phyloP scores from a whole-genome alignment of 2,329 filamentous ascomycete genomes.

The Cladophialophora psammophila region DNA sequence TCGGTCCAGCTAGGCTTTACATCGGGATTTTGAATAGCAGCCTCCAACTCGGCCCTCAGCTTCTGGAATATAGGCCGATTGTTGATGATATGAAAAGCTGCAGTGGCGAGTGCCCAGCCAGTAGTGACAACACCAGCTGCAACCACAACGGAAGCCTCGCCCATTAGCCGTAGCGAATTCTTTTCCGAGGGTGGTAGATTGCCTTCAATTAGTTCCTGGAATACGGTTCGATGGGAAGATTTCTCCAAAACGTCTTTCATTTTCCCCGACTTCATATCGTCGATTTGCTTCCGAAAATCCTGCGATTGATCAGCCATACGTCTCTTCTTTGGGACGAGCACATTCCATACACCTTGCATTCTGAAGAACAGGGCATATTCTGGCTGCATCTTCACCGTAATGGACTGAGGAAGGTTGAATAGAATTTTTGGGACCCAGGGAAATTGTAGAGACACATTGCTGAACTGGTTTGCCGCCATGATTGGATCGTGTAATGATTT shows the following conservation, averaged over 20 bases:
- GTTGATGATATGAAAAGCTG: conserved; percentile 43
- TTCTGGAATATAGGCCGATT: conserved; percentile 34
- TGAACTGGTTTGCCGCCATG: conserved; percentile 6
- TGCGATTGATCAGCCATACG: conserved; percentile 6
- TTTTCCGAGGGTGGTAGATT: conserved; percentile 46
- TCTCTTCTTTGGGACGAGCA: background rate
- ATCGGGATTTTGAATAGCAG: conserved; percentile 26
- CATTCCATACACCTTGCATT: conserved; percentile 13
- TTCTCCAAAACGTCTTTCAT: conserved; percentile 18
- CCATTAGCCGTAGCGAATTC: conserved; percentile 42
- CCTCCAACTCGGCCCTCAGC: conserved; percentile 38
- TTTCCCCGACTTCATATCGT: conserved; percentile 32
- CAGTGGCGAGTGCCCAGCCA: conserved; percentile 41
- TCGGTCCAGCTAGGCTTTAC: conserved; percentile 36
- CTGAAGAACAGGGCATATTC: conserved; percentile 11
- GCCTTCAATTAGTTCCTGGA: conserved; percentile 44
- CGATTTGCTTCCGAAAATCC: conserved; percentile 38
- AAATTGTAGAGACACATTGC: conserved; percentile 27
- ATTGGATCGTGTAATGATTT: conserved; percentile 37
- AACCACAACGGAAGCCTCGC: conserved; percentile 45
- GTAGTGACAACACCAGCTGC: conserved; percentile 47
- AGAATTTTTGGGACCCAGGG: conserved; percentile 31
- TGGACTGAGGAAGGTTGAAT: conserved; percentile 11
- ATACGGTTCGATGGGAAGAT: conserved; percentile 38
- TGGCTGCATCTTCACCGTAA: conserved; percentile 22